These are phyloP conservation scores for Bombardia bombarda DNA, from an alignment of 495 filamentous ascomycete genomes.

Conservation along the genomic window DNA sequence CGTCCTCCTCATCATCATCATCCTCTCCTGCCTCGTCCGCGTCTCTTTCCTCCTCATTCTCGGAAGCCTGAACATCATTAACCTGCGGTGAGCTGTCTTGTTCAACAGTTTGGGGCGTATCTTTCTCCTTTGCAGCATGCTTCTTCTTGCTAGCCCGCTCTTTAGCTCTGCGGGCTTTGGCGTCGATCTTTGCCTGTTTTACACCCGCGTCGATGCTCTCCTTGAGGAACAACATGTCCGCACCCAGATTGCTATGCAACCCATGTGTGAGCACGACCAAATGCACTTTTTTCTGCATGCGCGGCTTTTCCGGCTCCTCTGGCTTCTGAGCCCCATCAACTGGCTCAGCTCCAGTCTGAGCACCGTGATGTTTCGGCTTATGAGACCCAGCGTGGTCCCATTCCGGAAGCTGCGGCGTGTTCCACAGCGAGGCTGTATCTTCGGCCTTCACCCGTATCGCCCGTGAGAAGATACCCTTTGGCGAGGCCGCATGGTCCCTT, in stretches of 20 bases:
- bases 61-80: too few relatives aligned
- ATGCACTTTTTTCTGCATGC: constrained; percentile 67
- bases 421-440: constrained; percentile 85
- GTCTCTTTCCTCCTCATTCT: constrained; percentile 6
- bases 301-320: constrained; percentile 10
- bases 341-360: constrained; percentile 13
- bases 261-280: constrained; percentile 91
- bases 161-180: constrained; percentile 46
- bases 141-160: constrained; percentile 22
- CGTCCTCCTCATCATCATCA: constrained; percentile 51
- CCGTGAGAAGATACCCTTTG: constrained; percentile 69
- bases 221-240: constrained; percentile 95
- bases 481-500: constrained; percentile 38
- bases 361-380: constrained; percentile 22
- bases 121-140: constrained; percentile 43
- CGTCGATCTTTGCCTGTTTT: constrained; percentile 56
- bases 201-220: constrained; percentile 87
- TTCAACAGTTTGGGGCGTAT: constrained; percentile 19
- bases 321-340: not conserved
- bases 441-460: constrained; percentile 72
- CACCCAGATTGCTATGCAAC: constrained; percentile 90
- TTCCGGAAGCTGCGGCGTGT: constrained; percentile 70
- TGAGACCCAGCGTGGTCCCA: constrained; percentile 38
- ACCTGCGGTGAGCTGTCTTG: not conserved
- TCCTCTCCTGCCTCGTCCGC: constrained; percentile 9